Evolutionary conservation across 1,284 basidiomycete species (phyloP).

Genomic region (Clitocybe nebularis): DNA sequence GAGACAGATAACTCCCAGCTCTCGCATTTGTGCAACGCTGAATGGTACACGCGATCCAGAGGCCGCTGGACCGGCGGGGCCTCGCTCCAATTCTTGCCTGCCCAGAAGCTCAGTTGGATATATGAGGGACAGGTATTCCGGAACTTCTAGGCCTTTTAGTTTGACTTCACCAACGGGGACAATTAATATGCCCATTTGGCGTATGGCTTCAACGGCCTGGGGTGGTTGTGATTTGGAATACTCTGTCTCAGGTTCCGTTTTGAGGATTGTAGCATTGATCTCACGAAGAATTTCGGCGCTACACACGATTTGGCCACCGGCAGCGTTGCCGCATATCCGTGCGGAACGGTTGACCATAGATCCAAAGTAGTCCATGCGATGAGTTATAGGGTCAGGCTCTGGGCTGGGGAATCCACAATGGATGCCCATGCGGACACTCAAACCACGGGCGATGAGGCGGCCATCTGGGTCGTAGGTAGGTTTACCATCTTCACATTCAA

Average conservation of each 20-base stretch:
- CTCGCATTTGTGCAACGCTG: conserved; percentile 75
- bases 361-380: conserved; percentile 97
- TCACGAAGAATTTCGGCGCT: conserved; percentile 88
- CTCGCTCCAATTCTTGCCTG: conserved; percentile 64
- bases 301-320: conserved; percentile 94
- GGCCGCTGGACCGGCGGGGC: conserved; percentile 38
- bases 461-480: conserved; percentile 72
- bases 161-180: conserved; percentile 85
- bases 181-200: conserved; percentile 72
- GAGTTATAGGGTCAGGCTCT: conserved; percentile 90
- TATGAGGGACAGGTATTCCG: conserved; percentile 81
- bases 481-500: conserved; percentile 91
- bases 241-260: conserved; percentile 53
- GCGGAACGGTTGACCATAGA: conserved; percentile 92
- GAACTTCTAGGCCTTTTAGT: conserved; percentile 91
- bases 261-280: conserved; percentile 62
- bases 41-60: conserved; percentile 59
- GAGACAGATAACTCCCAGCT: conserved; percentile 74
- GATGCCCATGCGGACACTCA: conserved; percentile 97
- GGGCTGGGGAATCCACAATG: conserved; percentile 92
- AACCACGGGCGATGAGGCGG: conserved; percentile 78
- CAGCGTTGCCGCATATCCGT: conserved; percentile 80
- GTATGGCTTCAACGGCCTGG: conserved; percentile 68
- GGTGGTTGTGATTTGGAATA: conserved; percentile 52
- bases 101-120: conserved; percentile 79